Base-by-base conservation (phyloP, 768 basidiomycete species). In the Coprinopsis sp. region DNA sequence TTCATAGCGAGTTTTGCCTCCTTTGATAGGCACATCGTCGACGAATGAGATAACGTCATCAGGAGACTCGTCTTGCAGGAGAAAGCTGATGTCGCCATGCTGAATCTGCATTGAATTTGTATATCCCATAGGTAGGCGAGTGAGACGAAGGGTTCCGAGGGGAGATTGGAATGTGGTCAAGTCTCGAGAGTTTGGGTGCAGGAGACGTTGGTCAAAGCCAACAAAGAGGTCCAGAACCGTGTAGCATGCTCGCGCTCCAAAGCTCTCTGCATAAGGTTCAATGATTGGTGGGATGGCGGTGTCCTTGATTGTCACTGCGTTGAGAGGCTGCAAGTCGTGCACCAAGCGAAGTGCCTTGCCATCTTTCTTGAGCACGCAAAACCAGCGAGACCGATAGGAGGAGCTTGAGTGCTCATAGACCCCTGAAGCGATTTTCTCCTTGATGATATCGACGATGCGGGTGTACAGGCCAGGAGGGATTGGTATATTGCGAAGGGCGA, bases 1-100 rank as follows among this genome's bases (percentile, higher is more conserved):
- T 16, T 63, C 46, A 42, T 71, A 70, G 3, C 51, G 19, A 1
- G 65, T 61, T 1, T 19, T 11, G 0, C 60, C 68, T 4, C 67
- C 67, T 45, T 61, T 65, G 10, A 69, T 37, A 0, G 58, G 62
- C 1, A 66, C 45, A 50, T 73, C 64, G 47, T 75, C 64, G 4
- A 73, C 53, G 44, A 60, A 74, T 0, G 62, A 65, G 0, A 50
- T 49, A 0, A 64, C 66, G 11, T 52, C 13, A 1, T 68, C 31
- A n/a, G 65, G 68, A 3, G 72, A 69, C 29, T 71, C 63, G 1
- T 62, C 52, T 34, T 64, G 56, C 0, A 73, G 46, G 3, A 70
- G 63, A 33, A 28, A 42, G 40, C 39, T 47, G 3, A 51, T 33
- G 22, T 51, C 46, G 16, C 44, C 50, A 29, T 51, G 50, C 25